Conservation (phyloP, 768 basidiomycete species). For the Naganishia vaughanmartiniae region DNA sequence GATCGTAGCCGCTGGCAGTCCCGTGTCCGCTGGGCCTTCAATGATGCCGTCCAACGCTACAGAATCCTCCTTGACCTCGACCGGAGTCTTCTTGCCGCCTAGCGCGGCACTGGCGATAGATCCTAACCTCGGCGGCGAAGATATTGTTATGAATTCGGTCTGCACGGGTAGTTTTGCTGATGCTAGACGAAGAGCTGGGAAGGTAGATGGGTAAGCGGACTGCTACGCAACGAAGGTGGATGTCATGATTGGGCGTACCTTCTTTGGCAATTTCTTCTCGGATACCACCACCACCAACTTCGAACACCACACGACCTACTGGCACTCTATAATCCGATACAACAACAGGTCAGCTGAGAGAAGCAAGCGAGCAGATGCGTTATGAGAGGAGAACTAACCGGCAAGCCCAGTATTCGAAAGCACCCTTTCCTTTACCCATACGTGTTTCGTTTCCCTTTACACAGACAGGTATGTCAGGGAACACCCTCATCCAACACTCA, state of each 20-base stretch:
- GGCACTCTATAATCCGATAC: slow-evolving; percentile 64
- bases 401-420: slow-evolving; percentile 95
- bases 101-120: slow-evolving; percentile 31
- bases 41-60: slow-evolving; percentile 3
- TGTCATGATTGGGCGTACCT: slow-evolving; percentile 56
- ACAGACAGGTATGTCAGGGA: slow-evolving; percentile 96
- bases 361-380: neutral
- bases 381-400: slow-evolving; percentile 59
- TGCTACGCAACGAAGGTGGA: neutral
- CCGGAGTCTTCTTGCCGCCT: neutral
- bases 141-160: slow-evolving; percentile 77
- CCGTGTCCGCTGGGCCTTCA: slow-evolving; percentile 14
- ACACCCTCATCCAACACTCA: slow-evolving; percentile 81
- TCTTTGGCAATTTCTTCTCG: slow-evolving; percentile 90
- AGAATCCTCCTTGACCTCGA: neutral
- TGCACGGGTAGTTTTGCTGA: slow-evolving; percentile 78
- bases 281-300: slow-evolving; percentile 84
- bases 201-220: slow-evolving; percentile 5
- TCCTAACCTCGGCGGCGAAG: slow-evolving; percentile 63
- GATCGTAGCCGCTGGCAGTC: neutral
- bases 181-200: slow-evolving; percentile 80
- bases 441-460: slow-evolving; percentile 98
- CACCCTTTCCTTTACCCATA: slow-evolving; percentile 99
- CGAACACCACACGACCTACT: slow-evolving; percentile 84
- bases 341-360: neutral